Evolutionary conservation across 2,329 filamentous ascomycete species (phyloP), one percentile per base, ranked within the genome.

Genomic region (Scopulariopsis brevicaulis): DNA sequence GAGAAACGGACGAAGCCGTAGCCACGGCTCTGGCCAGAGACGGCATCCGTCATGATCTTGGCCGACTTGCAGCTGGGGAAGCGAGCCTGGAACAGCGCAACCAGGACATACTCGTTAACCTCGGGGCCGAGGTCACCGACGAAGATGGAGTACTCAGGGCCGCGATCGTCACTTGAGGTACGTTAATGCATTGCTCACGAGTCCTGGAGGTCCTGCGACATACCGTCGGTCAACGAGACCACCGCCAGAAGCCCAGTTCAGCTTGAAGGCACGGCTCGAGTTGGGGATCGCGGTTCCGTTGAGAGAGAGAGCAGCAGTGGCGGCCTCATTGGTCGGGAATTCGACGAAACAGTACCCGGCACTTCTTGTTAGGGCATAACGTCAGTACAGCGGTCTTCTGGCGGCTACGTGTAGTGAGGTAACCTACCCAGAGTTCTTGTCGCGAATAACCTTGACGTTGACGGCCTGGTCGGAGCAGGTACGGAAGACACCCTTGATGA

Each of bases 1-100:
- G 90, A 90, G 77, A 99, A 99, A 64, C 94, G 90, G 57, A 99
- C 94, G 67, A 99, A 99, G 53, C 94, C 94, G 68, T 99, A 99
- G 59, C 94, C 94, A 62, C 94, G 91, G 63, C 92, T 96, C 83
- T 97, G 93, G 66, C 94, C 94, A 63, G 89, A 96, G 75, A 97
- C 94, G 61, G 94, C 93, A 69, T 99, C 94, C 61, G 93, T 96
- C 94, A 99, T 99, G 75, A 99, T 99, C 82, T 99, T 99, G 68
- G 94, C 94, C 43, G 91, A 96, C 80, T 97, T 97, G 89, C 93
- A 97, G 10, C 91, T 96, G 0, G 89, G 88, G 80, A 96, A 99
- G 61, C 93, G 90, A 69, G 86, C 87, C 77, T 97, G 93, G 83
- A 99, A 99, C 55, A 99, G 86, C 28, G 92, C 96, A 57, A 97